Base-by-base conservation (phyloP, 352 stramenopile species). In the Pythium oligandrum region DNA sequence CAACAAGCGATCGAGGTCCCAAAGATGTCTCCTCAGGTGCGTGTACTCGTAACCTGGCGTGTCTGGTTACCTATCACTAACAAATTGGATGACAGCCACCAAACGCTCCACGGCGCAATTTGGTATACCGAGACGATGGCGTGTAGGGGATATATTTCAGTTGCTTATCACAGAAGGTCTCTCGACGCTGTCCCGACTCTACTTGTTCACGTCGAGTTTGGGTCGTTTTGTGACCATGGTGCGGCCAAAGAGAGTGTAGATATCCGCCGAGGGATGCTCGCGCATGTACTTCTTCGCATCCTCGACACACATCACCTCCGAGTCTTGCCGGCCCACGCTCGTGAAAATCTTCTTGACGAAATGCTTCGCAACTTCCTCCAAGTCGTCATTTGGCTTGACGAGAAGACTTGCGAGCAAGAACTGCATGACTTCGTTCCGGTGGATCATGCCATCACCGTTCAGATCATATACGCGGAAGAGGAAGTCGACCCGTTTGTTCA, bases 391-490 rank as follows among this genome's bases (percentile, higher is more conserved):
- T 10, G 63, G 52, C 0, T 57, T 49, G 0, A 85, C 61, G 31
- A 87, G 57, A 6, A 87, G 55, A 55, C 79, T 84, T 31, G 78
- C 68, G 11, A 86, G 53, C 53, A 90, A 82, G 57, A 88, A 88
- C 38, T 74, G 51, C 35, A 64, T 59, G n/a, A 84, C 57, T 51
- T 91, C 78, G 26, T 72, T 61, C 4, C 70, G 72, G 31, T 81
- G 71, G 53, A 90, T 81, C n/a, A 59, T 70, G 17, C 67, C 72
- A 53, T 86, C 76, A 17, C 73, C 72, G 35, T 88, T 86, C 11
- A 88, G 47, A 46, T 91, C 80, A 58, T 91, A 91, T 3, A 83
- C 76, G n/a, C 75, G 70, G 57, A 91, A 91, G 12, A 91, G 66
- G 44, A 91, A 85, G 5, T 58, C 59, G 2, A 88, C 68, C 26